Evolutionary conservation across 768 basidiomycete genomes (phyloP), one percentile per base, ranked within the genome.

Genomic region (Tricholoma bakamatsutake): DNA sequence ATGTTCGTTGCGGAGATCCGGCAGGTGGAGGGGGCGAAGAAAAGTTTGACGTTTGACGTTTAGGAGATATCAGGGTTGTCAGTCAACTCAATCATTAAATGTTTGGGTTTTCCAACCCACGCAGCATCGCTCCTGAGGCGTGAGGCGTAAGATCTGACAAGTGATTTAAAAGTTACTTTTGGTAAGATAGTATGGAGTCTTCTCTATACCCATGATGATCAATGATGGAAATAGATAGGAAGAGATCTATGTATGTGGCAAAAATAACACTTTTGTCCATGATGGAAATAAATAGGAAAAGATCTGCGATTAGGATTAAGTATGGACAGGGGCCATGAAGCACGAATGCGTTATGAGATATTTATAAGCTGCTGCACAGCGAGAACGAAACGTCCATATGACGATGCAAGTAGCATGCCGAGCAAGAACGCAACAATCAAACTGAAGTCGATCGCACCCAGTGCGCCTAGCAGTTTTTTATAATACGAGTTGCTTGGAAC

Each of bases 361-460:
- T 15, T 47, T 24, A 61, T 21, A 52, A 56, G 11, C 12, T 46
- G n/a, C 7, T 63, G 53, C 28, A 53, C 45, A 35, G 51, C n/a
- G 27, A 57, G 6, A 30, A 35, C 15, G 18, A 61, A 46, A 24
- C 59, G 60, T n/a, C 57, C 58, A 24, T 53, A 61, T 6, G 54
- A 40, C 12, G 45, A 56, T 40, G 62, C 53, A 31, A 59, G 48
- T 28, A 63, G 28, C 47, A 61, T 35, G 13, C 62, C 62, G 15
- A 56, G 45, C 21, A 61, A 49, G 40, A 63, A 63, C 35, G 59
- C 60, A 50, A 54, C 31, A 7, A 61, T 2, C n/a, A 57, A 57
- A 35, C 55, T 58, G 15, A 55, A 39, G 43, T 63, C 57, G 21
- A 58, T n/a, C 7, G 34, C 45, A 5, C 45, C 28, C 17, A 52